These are phyloP conservation scores for Erysimum cheiranthoides DNA, from an alignment of 345 rosid species.

Conservation along the genomic window DNA sequence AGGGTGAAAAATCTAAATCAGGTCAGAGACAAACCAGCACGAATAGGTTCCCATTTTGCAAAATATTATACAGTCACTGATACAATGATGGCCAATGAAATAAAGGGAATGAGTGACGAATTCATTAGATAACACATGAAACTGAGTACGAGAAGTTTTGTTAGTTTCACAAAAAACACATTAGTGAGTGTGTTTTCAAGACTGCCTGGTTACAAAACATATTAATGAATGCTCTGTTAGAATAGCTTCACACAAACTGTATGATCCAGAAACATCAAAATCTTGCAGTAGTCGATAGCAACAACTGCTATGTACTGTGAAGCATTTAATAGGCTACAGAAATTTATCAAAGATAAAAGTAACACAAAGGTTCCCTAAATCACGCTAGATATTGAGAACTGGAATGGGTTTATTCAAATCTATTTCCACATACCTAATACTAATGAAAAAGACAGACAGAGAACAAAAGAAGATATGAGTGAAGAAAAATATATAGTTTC, in stretches of 20 bases:
- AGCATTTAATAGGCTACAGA: constrained; percentile 1
- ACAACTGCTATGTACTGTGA: not conserved
- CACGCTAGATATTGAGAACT: constrained; percentile 5
- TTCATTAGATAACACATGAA: not conserved
- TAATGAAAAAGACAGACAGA: constrained; percentile 11
- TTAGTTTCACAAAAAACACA: not conserved
- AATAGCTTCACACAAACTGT: constrained; percentile 5
- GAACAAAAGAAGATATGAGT: not conserved
- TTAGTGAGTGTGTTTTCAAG: not conserved
- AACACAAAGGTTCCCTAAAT: not conserved
- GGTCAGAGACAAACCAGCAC: constrained; percentile 6
- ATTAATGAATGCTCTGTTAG: constrained; percentile 11
- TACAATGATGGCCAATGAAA: not conserved
- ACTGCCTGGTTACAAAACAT: not conserved
- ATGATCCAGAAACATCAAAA: constrained; percentile 5
- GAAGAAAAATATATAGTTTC: not conserved
- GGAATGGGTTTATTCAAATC: not conserved
- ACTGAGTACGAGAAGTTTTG: not conserved
- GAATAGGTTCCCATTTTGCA: not conserved
- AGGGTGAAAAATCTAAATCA: not conserved
- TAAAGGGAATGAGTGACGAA: not conserved
- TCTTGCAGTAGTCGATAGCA: not conserved
- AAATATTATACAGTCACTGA: not conserved
- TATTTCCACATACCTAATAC: not conserved
- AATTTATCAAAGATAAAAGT: not conserved